A percentile compares a stretch with the other conserved stretches of the same genome.
Evolutionary conservation across 257 asterid species (phyloP).

Genomic region (Nicotiana tomentosiformis): DNA sequence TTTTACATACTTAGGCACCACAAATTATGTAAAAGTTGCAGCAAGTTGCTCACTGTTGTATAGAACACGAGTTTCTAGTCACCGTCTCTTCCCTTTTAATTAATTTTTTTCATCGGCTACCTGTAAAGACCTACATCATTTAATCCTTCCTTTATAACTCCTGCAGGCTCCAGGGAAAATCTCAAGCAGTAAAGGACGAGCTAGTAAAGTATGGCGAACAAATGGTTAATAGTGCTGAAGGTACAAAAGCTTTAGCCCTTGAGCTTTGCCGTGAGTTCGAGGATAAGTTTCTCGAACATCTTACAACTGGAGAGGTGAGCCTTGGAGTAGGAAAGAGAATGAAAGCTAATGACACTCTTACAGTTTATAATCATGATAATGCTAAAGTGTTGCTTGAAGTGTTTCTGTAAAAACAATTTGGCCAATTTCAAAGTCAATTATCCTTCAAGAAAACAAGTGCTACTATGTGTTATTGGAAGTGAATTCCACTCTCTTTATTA

Average conservation of each 20-base stretch:
- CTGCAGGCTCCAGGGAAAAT: constrained; percentile 93
- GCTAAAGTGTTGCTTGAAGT: not conserved
- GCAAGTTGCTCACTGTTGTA: not conserved
- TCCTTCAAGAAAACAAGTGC: not conserved
- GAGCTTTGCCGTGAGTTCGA: constrained; percentile 99
- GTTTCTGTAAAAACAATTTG: not conserved
- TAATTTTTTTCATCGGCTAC: not conserved
- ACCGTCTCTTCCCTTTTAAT: not conserved
- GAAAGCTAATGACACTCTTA: not conserved
- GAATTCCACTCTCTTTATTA: not conserved
- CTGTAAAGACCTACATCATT: not conserved
- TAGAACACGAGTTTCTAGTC: not conserved
- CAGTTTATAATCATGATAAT: not conserved
- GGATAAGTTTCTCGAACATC: constrained; percentile 97
- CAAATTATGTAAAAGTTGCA: not conserved
- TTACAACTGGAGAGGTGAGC: constrained; percentile 86
- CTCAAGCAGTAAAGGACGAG: constrained; percentile 90
- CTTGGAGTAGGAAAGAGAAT: not conserved
- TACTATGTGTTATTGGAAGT: not conserved
- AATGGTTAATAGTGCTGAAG: constrained; percentile 89
- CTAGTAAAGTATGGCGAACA: constrained; percentile 83
- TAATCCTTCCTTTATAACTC: constrained; percentile 10
- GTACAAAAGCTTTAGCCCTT: constrained; percentile 91
- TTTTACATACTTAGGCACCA: not conserved
- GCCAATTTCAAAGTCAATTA: not conserved